Base-by-base conservation (phyloP, 805 yeast genomes). In the Danielia reshetovae region DNA sequence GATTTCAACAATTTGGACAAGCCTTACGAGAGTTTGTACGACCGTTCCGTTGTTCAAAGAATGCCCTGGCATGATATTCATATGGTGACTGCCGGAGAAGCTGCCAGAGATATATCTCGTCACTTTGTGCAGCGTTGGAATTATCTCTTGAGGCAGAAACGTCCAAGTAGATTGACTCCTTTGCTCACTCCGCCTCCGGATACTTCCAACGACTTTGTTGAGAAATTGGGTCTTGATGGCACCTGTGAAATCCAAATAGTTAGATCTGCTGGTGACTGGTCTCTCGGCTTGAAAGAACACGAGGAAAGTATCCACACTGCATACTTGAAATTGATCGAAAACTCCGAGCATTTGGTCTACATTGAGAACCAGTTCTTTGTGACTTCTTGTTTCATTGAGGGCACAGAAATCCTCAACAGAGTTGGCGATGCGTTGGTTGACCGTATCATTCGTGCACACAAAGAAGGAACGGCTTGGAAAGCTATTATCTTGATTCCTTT, bases 61-160 rank as follows among this genome's bases (percentile, higher is more conserved):
- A 93, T 93, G 99, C 98, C 98, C 7, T 93, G 98, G 99, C 99
- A 93, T 59, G 99, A 93, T 70, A 86, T 93, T 24, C 97, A 93
- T 48, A 93, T 89, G 95, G 79, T 88, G 63, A 79, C 94, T 1
- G 77, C 89, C 2, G 99, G 99, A 10, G 94, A 89, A 51, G 79
- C 89, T 3, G 98, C 97, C 0, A 73, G 97, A 40, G 99, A 93
- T 57, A 60, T 90, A 34, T 75, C 95, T 0, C 75, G 98, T 38
- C 97, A 93, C 58, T 93, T 94, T 60, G 94, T 88, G 10, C 98
- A 93, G 64, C 75, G 99, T 50, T 93, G 98, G 98, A 93, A 93
- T 56, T 93, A 86, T 54, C 68, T 93, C 25, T 59, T 94, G 33
- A 76, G 98, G 52, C 96, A 88, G 49, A 94, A 94, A 56, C 70